phyloP scores from a whole-genome alignment of 768 basidiomycete genomes.

The Mycena latifolia region DNA sequence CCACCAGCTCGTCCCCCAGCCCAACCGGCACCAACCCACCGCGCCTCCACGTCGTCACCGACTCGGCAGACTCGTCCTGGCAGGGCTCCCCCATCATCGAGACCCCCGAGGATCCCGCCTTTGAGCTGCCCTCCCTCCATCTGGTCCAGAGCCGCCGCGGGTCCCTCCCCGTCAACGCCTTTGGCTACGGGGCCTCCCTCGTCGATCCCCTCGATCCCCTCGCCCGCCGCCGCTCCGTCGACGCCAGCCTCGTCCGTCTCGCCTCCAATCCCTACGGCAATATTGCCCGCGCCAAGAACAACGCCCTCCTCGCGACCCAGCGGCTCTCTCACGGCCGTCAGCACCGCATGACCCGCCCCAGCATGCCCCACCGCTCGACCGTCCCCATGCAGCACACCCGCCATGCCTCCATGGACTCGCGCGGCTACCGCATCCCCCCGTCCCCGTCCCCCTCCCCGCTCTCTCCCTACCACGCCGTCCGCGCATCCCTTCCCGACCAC shows the following conservation, averaged over 20 bases:
- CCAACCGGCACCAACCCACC: slow-evolving; percentile 45
- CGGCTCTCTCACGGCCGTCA: slow-evolving; percentile 47
- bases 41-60: slow-evolving; percentile 55
- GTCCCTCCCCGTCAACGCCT: slow-evolving; percentile 64
- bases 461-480: slow-evolving; percentile 55
- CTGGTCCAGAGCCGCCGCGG: slow-evolving; percentile 58
- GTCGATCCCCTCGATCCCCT: slow-evolving; percentile 59
- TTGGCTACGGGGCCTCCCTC: slow-evolving; percentile 51
- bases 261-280: slow-evolving; percentile 62
- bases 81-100: slow-evolving; percentile 49
- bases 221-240: slow-evolving; percentile 58
- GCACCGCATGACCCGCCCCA: slow-evolving; percentile 42
- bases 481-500: slow-evolving; percentile 64
- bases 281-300: slow-evolving; percentile 67
- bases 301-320: slow-evolving; percentile 54
- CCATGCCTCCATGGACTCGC: slow-evolving; percentile 57
- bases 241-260: slow-evolving; percentile 63
- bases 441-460: slow-evolving; percentile 60
- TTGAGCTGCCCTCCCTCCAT: slow-evolving; percentile 46
- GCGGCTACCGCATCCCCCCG: slow-evolving; percentile 51
- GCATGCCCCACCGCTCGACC: slow-evolving; percentile 43
- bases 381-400: slow-evolving; percentile 54
- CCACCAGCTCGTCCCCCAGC: slow-evolving; percentile 32
- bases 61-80: slow-evolving; percentile 46
- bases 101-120: slow-evolving; percentile 51